Base-by-base conservation (phyloP, 2,329 filamentous ascomycete genomes). In the Aspergillus calidoustus region DNA sequence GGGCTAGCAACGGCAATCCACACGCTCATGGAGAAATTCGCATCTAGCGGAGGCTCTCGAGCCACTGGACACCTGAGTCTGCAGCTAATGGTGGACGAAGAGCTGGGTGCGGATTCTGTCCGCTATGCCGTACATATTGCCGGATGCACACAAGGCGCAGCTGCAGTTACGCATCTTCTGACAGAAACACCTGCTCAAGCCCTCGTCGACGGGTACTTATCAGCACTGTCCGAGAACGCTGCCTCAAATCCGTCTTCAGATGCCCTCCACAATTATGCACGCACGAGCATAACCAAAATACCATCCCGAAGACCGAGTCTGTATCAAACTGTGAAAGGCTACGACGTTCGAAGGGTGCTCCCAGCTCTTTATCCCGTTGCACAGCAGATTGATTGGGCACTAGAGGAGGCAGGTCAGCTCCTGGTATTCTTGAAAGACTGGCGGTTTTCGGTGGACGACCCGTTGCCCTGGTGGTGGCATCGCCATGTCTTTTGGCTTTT, bases 11-110 rank as follows among this genome's bases (percentile, higher is more conserved):
- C 76, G 23, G 83, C 84, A 1, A 90, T 93, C 84, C 81, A 89
- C 0, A 77, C 77, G 1, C 91, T 92, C 68, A 92, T 90, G 1
- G 72, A 83, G 58, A 77, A 74, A 11, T 87, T 89, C 58, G 86
- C 86, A 0, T 71, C 72, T 3, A 81, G 80, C 49, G 78, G 82
- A 25, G 83, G 84, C 1, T 57, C 74, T 15, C 68, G 72, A 3
- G 78, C 91, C 69, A 92, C 89, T 0, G 91, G 91, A 0, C 91
- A 93, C 71, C 73, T 93, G 34, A 89, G 85, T 19, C 89, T 93
- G 57, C 88, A 91, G 71, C 89, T 93, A 64, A 78, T 92, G 66
- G 84, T 90, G 2, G 82, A 86, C 52, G 78, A 83, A 53, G 71
- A 77, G 44, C 70, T 76, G 34, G 67, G 69, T 2, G 22, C 56